Evolutionary conservation across 2,329 filamentous ascomycete genomes (phyloP), one percentile per base, ranked within the genome.

Genomic region (Mycogone perniciosa): DNA sequence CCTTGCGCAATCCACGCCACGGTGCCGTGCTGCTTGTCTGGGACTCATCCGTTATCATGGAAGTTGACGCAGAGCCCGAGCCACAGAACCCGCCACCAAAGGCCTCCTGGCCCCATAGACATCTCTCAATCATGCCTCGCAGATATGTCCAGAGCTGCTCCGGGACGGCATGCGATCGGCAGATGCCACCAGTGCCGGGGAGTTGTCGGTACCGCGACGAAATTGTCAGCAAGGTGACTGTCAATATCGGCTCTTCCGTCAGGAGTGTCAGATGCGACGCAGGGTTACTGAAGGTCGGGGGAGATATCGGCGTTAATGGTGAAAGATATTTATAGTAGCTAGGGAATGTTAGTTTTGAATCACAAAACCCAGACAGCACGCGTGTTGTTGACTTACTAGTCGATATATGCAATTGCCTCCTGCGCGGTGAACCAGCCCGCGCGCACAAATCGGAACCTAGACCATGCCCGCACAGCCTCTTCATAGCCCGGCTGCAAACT

Each of bases 91-190:
- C 89, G 29, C 89, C 89, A 31, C 90, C 92, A 62, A 96, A 96
- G 47, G 95, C 89, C 67, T 97, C 92, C 64, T 96, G 92, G 7
- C 91, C 93, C 87, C 90, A 97, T 35, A 97, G 84, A 58, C 95
- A 87, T 33, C 92, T 83, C 67, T 96, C 89, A 57, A 97, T 93
- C 88, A 97, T 96, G 52, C 89, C 88, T 46, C 91, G 85, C 31
- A 97, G 79, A 63, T 96, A 95, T 31, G 84, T 88, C 93, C 93
- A 99, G 5, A 97, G 79, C 67, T 95, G 90, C 61, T 96, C 89
- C 59, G 97, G 93, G 49, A 99, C 95, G 44, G 89, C 86, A 61
- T 93, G 89, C 0, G 90, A 89, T 46, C 93, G 84, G 44, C 89
- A 95, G 55, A 85, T 78, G 1, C 88, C 86, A 3, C 89, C 90